Evolutionary conservation across 768 basidiomycete genomes (phyloP), one percentile per base, ranked within the genome.

Genomic region (Leucosporidium scottii): DNA sequence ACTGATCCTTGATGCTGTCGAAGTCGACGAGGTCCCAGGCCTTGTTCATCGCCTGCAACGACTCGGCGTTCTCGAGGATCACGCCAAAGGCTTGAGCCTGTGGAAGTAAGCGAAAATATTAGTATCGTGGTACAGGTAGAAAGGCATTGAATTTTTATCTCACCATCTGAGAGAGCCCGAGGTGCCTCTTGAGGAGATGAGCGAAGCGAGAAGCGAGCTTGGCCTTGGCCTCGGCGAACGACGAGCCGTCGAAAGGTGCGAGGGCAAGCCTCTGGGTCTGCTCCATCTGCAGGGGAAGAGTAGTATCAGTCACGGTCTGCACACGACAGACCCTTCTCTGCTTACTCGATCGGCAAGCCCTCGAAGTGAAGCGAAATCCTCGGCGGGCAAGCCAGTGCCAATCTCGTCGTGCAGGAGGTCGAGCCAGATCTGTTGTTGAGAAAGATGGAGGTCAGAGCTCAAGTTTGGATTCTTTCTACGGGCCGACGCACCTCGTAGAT

Each of bases 21-120:
- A 93, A 92, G 76, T 93, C 89, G 54, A 93, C 85, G 78, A 88
- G 89, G 69, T 84, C 82, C 90, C 91, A 93, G 28, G 91, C 90
- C 64, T 87, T 83, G 59, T 87, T 87, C 89, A 93, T 91, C 70
- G 92, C 90, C 6, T 81, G 77, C 67, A 91, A 82, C 76, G 91
- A 89, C 77, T 90, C 90, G 78, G 85, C 87, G 77, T 90, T 91
- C 47, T 87, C 89, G 60, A 92, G 83, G 66, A 93, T 90, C n/a
- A 89, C 90, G 73, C 84, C 87, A 62, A 93, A 81, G 20, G 91
- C 91, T 75, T 91, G 90, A 0, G 90, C 91, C 73, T 65, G 73
- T 54, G 23, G 17, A 18, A n/a, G n/a, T n/a, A 13, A 4, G 28
- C 21, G 50, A 13, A 30, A n/a, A 25, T 39, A 47, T 39, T 20